A percentile compares a stretch with the other conserved stretches of the same genome.
Evolutionary conservation across 441 rosid species (phyloP).

Genomic region (Bruguiera hainesii): DNA sequence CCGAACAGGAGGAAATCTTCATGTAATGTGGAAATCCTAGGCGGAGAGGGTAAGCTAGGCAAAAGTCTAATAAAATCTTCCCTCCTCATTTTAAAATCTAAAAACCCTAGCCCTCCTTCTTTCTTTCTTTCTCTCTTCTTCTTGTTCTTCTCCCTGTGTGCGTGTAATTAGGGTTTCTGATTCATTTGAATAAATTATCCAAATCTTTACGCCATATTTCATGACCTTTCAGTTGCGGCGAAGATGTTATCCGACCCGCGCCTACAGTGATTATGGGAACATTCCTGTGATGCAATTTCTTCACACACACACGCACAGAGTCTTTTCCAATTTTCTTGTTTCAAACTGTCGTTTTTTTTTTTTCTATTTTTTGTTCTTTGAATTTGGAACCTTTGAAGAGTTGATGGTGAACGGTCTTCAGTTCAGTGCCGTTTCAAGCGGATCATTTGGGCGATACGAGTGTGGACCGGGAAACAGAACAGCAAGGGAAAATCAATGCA

Average conservation of each 20-base stretch:
- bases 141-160: neutral
- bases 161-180: neutral
- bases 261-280: neutral
- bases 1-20: no score
- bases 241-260: neutral
- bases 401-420: constrained; percentile 2
- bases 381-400: neutral
- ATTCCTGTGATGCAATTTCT: neutral
- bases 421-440: neutral
- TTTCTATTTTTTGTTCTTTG: neutral
- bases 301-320: no score
- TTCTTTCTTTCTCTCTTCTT: no score
- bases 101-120: no score
- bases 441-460: neutral
- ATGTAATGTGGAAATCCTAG: no score
- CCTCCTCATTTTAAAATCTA: no score
- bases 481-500: neutral
- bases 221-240: neutral
- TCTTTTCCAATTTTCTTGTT: neutral
- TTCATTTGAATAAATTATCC: neutral
- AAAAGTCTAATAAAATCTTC: no score
- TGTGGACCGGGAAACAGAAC: neutral
- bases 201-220: neutral
- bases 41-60: no score
- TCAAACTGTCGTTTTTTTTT: neutral